A percentile compares a stretch with the other conserved stretches of the same genome.
These are phyloP conservation scores for Pichia kluyveri DNA, from an alignment of 805 yeast genomes.

Conservation along the genomic window DNA sequence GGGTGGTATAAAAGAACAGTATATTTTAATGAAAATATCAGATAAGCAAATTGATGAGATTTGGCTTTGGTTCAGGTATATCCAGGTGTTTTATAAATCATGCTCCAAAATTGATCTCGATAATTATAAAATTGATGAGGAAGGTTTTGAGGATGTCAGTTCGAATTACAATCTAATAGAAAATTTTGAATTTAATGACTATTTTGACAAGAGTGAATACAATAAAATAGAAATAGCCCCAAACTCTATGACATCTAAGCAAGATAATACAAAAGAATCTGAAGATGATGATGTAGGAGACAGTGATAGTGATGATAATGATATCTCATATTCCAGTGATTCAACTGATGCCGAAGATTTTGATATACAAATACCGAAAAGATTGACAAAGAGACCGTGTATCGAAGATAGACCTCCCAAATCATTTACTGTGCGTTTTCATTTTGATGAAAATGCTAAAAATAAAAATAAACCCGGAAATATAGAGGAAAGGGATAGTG, in stretches of 20 bases:
- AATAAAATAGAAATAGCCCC: conserved; percentile 22
- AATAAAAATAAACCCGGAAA: conserved; percentile 1
- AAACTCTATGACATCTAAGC: background rate
- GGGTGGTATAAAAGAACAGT: conserved; percentile 14
- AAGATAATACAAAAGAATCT: conserved; percentile 1
- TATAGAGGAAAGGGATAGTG: conserved; percentile 1
- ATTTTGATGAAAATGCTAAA: conserved; percentile 11
- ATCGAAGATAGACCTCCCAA: conserved; percentile 27
- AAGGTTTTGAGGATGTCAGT: conserved; percentile 35
- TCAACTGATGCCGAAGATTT: conserved; percentile 3
- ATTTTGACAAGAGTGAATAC: conserved; percentile 15
- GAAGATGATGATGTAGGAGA: background rate
- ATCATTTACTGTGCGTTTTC: conserved; percentile 21
- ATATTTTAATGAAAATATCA: conserved; percentile 3
- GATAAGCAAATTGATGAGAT: conserved; percentile 18
- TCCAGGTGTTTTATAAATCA: conserved; percentile 33
- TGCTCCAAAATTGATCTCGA: conserved; percentile 40
- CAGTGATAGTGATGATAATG: conserved; percentile 2
- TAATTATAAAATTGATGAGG: conserved; percentile 35
- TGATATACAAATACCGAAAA: conserved; percentile 13
- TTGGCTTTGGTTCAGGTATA: conserved; percentile 24
- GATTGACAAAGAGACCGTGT: conserved; percentile 17
- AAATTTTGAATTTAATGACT: conserved; percentile 19
- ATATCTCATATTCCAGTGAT: no score
- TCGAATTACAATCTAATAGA: conserved; percentile 22